Conservation (phyloP, 148 eudicot species). For the Rhododendron simsii region DNA sequence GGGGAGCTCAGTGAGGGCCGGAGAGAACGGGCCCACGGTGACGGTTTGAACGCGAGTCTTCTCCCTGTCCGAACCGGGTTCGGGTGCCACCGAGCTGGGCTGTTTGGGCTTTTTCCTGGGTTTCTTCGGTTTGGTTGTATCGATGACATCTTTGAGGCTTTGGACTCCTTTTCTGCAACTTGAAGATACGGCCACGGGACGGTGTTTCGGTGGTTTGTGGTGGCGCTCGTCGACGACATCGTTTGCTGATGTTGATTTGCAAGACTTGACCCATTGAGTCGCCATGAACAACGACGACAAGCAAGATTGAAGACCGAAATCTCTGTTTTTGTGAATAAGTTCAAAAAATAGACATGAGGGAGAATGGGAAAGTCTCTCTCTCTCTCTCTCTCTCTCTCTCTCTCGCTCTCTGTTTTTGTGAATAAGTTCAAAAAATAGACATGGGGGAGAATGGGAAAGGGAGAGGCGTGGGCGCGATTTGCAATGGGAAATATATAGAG, state of each 20-base stretch:
- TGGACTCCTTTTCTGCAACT: slow-evolving; percentile 58
- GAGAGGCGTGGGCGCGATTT: slow-evolving; percentile 9
- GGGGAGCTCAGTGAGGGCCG: slow-evolving; percentile 69
- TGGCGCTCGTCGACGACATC: slow-evolving; percentile 49
- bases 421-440: slow-evolving; percentile 1
- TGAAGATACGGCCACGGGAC: slow-evolving; percentile 20
- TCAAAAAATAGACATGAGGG: slow-evolving; percentile 8
- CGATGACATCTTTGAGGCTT: slow-evolving; percentile 60
- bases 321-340: not conserved
- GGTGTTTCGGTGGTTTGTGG: slow-evolving; percentile 15
- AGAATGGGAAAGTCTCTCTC: not conserved
- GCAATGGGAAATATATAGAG: not conserved
- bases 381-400: not conserved
- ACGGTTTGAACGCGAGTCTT: slow-evolving; percentile 13
- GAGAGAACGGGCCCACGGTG: slow-evolving; percentile 31
- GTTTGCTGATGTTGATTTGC: slow-evolving; percentile 72
- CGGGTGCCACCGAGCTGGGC: slow-evolving; percentile 19
- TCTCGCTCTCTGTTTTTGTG: not conserved
- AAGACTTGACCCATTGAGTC: slow-evolving; percentile 79
- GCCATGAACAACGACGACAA: slow-evolving; percentile 42
- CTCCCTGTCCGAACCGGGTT: slow-evolving; percentile 6
- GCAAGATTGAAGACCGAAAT: not conserved
- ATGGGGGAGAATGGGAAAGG: slow-evolving; percentile 9
- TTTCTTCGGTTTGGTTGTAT: slow-evolving; percentile 16
- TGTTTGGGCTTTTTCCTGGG: slow-evolving; percentile 20